Evolutionary conservation across 2,329 filamentous ascomycete species (phyloP), one percentile per base, ranked within the genome.

Genomic region (Hymenoscyphus infarciens): DNA sequence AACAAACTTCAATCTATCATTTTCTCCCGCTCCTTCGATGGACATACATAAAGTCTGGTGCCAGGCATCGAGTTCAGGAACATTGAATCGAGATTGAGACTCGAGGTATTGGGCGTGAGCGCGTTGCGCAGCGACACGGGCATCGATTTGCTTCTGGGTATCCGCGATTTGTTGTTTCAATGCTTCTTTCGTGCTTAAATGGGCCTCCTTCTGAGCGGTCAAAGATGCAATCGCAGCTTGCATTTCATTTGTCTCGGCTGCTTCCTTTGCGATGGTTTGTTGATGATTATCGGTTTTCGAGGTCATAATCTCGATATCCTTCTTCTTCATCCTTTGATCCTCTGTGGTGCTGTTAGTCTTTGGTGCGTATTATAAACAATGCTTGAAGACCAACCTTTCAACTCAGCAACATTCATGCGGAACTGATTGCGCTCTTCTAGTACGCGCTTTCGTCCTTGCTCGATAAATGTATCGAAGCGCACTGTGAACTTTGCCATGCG

Each of bases 1-100:
- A 2, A 95, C 84, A 75, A 99, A 97, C 76, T 94, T 94, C 69
- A 99, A 81, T 29, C 90, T 84, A 76, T 97, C 93, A 66, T 91
- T 87, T 73, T 86, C 84, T 1, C 91, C 93, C 0, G 91, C 90
- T 1, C 94, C 94, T 74, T 98, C 94, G 72, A 99, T 96, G 64
- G 89, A 82, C 74, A 98, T 76, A 63, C 94, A 93, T 64, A 99
- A 80, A 74, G 94, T 95, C 61, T 89, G 89, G 75, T 96, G 90
- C 95, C 95, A 99, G 74, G 98, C 98, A 69, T 93, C 90, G 55
- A 99, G 82, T 79, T 99, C 95, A 0, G 95, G 95, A 53, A 91
- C 85, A 76, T 99, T 98, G 77, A 94, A 90, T 38, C 92, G 86
- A 60, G 90, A 86, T 78, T 98, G 94, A 1, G 88, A 84, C 71